A percentile compares a stretch with the other conserved stretches of the same genome.
phyloP scores from a whole-genome alignment of 768 basidiomycete genomes.

The Tubosaeta brunneosetosa region DNA sequence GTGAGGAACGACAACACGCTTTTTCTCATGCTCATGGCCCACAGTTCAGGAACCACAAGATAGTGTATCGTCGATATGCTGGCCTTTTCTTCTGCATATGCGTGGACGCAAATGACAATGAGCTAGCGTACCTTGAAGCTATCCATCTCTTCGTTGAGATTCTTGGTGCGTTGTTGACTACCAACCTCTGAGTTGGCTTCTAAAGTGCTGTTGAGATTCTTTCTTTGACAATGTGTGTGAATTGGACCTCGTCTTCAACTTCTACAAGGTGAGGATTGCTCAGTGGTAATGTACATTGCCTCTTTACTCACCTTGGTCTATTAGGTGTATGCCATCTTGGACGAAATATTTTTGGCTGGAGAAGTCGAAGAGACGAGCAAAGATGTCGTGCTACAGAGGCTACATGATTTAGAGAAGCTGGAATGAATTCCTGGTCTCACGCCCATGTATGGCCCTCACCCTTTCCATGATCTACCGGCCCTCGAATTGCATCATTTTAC shows the following conservation, averaged over 20 bases:
- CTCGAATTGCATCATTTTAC: conserved; percentile 7
- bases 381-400: conserved; percentile 84
- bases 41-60: conserved; percentile 96
- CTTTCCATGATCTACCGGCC: conserved; percentile 5
- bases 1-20: background rate
- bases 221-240: conserved; percentile 99
- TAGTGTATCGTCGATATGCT: conserved; percentile 95
- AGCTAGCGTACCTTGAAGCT: conserved; percentile 93
- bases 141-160: conserved; percentile 99
- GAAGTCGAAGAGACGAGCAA: conserved; percentile 99
- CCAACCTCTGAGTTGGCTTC: conserved; percentile 1
- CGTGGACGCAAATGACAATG: conserved; percentile 97
- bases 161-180: conserved; percentile 56
- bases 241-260: conserved; percentile 96
- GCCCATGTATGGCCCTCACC: conserved; percentile 6
- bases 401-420: conserved; percentile 91
- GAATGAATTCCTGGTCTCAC: conserved; percentile 45
- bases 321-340: conserved; percentile 95
- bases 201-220: conserved; percentile 52
- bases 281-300: background rate
- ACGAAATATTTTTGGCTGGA: conserved; percentile 97
- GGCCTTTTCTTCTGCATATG: conserved; percentile 98
- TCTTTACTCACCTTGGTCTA: background rate
- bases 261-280: conserved; percentile 71
- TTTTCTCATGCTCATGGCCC: conserved; percentile 6